Evolutionary conservation across 768 basidiomycete species (phyloP).

Genomic region (Calocera cornea): DNA sequence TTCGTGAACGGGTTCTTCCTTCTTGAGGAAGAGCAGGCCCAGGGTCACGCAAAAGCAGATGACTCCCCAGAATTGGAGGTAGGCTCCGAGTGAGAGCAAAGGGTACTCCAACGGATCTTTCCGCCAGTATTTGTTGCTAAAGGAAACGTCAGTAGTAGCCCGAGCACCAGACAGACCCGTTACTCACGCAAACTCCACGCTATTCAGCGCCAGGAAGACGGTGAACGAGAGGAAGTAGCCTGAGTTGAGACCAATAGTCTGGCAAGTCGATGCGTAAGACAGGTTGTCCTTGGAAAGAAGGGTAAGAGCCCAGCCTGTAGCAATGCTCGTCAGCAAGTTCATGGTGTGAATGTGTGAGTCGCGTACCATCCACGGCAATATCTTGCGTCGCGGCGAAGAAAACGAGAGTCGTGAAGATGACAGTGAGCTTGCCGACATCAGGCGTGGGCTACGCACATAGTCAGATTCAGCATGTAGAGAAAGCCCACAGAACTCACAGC

Average conservation of each 20-base stretch:
- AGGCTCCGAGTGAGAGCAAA: conserved; percentile 48
- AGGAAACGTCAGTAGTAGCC: neutral
- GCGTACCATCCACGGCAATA: conserved; percentile 81
- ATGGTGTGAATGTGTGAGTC: neutral
- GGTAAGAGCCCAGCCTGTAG: conserved; percentile 34
- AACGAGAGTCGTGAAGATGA: conserved; percentile 77
- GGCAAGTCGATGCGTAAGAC: conserved; percentile 94
- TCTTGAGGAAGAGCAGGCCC: neutral
- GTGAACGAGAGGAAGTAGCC: conserved; percentile 95
- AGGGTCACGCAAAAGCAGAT: conserved; percentile 67
- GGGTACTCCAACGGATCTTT: conserved; percentile 27
- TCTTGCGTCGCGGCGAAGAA: conserved; percentile 92
- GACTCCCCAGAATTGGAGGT: conserved; percentile 75
- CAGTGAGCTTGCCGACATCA: conserved; percentile 62
- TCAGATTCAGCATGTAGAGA: conserved; percentile 50
- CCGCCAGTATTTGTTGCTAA: conserved; percentile 34
- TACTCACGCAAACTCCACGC: conserved; percentile 69
- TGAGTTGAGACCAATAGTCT: conserved; percentile 91
- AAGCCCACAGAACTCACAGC: conserved; percentile 19
- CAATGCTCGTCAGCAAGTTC: neutral
- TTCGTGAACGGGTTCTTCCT: conserved; percentile 57
- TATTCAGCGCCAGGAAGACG: conserved; percentile 93
- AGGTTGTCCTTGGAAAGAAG: conserved; percentile 80
- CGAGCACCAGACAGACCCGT: neutral
- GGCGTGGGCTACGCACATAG: conserved; percentile 51